Base-by-base conservation (phyloP, 2,329 filamentous ascomycete species). In the Rugonectria rugulosa region DNA sequence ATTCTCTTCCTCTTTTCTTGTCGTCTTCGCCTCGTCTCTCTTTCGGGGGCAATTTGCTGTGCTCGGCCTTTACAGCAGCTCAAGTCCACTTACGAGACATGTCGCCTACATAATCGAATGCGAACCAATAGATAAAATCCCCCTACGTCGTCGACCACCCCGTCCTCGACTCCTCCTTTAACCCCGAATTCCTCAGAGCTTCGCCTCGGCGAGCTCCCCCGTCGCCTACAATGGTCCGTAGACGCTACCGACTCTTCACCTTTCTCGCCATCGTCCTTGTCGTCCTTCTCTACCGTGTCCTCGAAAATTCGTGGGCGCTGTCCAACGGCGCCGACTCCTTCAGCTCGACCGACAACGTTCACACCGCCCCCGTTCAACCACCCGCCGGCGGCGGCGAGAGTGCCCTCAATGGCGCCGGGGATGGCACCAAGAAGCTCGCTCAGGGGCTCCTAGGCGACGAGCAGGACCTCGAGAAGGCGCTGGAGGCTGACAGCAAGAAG, bases 211-310 rank as follows among this genome's bases (percentile, higher is more conserved):
- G 67, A 69, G 63, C 61, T 44, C 56, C n/a, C n/a, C 59, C 44
- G 57, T 43, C 46, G 37, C 41, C 53, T 47, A 56, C 36, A 62
- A 72, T 66, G 65, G 86, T 88, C 81, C 83, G 87, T 46, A 78
- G 87, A 64, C 79, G 86, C 68, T 88, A 88, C 67, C 82, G 87
- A 56, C 76, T 86, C 53, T 86, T 88, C 58, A 70, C 85, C 27
- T 68, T 85, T 57, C 81, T 81, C 63, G 80, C 85, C 50, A 72
- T 82, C 58, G 69, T 87, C 53, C 71, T 85, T 44, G 72, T 85
- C 44, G 75, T 88, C 57, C 76, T 84, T 47, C 72, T 85, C 46
- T 82, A 82, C 66, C 81, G 80, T 56, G 71, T 79, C 52, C 72
- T 75, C 32, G 71, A 75, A 52, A 79, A 75, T 60, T 75, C 77